Conservation (phyloP, 495 filamentous ascomycete genomes). For the Chlorociboria aeruginascens region DNA sequence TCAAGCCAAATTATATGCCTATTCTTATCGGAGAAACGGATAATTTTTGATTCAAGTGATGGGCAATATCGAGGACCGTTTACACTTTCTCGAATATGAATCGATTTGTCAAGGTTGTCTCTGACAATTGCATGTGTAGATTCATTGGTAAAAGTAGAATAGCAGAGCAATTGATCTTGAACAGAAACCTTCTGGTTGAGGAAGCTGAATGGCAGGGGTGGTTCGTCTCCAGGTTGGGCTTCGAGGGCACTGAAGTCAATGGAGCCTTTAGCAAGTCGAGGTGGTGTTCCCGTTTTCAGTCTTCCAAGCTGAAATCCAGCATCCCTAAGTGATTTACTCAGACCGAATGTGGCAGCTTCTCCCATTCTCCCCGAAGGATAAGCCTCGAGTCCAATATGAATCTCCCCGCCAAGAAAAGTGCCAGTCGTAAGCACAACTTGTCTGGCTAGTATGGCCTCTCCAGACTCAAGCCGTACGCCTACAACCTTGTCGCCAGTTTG, state of each 20-base stretch:
- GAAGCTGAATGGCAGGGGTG: constrained; percentile 85
- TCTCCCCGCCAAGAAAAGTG: constrained; percentile 91
- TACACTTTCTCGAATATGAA: constrained; percentile 93
- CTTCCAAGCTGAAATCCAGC: constrained; percentile 87
- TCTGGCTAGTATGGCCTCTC: constrained; percentile 67
- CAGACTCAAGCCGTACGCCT: constrained; percentile 79
- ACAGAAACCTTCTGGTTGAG: constrained; percentile 68
- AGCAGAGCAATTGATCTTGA: constrained; percentile 68
- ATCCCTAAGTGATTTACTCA: constrained; percentile 81
- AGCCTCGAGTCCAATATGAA: constrained; percentile 80
- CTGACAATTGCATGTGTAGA: constrained; percentile 75
- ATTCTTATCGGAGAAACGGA: constrained; percentile 69
- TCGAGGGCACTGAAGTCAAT: constrained; percentile 70
- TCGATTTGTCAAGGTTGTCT: constrained; percentile 77
- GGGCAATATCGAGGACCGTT: constrained; percentile 93
- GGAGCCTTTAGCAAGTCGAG: constrained; percentile 67
- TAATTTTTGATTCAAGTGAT: constrained; percentile 87
- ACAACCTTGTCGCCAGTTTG: constrained; percentile 51
- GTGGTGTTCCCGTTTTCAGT: constrained; percentile 92
- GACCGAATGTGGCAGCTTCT: constrained; percentile 83
- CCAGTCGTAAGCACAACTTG: constrained; percentile 92
- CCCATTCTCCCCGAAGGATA: constrained; percentile 87
- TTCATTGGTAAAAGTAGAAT: constrained; percentile 74
- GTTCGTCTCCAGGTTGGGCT: constrained; percentile 68
- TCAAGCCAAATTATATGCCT: constrained; percentile 90